These are phyloP conservation scores for Russula lepida DNA, from an alignment of 768 basidiomycete genomes.

Conservation along the genomic window DNA sequence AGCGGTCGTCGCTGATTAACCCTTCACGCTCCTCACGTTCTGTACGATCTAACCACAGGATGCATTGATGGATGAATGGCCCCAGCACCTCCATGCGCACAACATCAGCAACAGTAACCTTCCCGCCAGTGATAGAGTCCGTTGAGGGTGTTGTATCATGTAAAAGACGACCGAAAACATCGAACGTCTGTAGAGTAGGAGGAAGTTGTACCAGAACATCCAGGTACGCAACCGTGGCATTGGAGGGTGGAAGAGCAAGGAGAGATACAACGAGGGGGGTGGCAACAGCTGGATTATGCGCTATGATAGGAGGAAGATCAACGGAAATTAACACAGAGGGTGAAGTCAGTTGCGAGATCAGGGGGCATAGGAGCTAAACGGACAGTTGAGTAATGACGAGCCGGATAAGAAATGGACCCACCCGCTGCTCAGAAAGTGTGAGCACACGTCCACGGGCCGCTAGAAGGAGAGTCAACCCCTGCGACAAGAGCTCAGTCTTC, in stretches of 20 bases:
- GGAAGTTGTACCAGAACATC: constrained; percentile 59
- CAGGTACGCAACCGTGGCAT: constrained; percentile 41
- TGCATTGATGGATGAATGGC: constrained; percentile 60
- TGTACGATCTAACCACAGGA: constrained; percentile 61
- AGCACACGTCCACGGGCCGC: constrained; percentile 64
- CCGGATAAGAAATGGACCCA: constrained; percentile 28
- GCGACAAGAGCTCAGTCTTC: constrained; percentile 48
- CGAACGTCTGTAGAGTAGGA: constrained; percentile 65
- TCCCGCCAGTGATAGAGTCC: constrained; percentile 34
- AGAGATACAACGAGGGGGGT: constrained; percentile 57
- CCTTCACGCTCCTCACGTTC: constrained; percentile 65
- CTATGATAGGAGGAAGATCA: constrained; percentile 58
- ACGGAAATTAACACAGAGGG: constrained; percentile 54
- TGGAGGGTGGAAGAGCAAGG: constrained; percentile 34
- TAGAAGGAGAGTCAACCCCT: constrained; percentile 60
- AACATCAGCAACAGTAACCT: constrained; percentile 55
- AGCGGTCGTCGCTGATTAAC: constrained; percentile 60
- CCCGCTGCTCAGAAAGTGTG: constrained; percentile 67
- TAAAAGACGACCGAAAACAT: constrained; percentile 60
- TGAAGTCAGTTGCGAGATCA: constrained; percentile 36
- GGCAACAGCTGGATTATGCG: constrained; percentile 61
- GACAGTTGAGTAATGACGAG: not conserved
- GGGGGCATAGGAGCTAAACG: constrained; percentile 43
- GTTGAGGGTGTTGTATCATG: constrained; percentile 48
- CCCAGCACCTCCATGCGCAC: constrained; percentile 59